Conservation (phyloP, 768 basidiomycete species). For the Panaeolus cyanescens region DNA sequence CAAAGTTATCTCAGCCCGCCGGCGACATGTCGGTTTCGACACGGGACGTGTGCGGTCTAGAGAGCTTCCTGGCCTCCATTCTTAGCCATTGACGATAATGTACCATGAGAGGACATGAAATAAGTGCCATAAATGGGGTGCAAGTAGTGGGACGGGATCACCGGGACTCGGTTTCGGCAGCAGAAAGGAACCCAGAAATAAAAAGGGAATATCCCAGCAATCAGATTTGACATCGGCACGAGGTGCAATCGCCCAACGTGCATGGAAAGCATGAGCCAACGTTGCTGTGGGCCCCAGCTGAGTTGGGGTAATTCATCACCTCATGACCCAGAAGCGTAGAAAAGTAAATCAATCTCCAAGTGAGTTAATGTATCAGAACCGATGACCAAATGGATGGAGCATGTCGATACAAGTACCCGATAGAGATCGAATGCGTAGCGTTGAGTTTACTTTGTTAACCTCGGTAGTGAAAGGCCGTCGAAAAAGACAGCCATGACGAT, state of each 20-base stretch:
- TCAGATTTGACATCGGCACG: background rate
- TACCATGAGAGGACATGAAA: background rate
- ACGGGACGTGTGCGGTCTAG: background rate
- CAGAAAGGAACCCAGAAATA: background rate
- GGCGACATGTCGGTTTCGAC: background rate
- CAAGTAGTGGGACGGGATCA: background rate
- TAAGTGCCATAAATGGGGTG: background rate
- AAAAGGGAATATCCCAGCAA: background rate
- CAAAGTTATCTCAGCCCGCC: background rate
- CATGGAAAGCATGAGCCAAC: background rate
- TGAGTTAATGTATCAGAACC: background rate
- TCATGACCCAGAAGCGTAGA: background rate
- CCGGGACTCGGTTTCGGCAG: slow-evolving; percentile 2
- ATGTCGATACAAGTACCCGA: background rate
- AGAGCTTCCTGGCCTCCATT: background rate
- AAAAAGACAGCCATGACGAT: too few species aligned
- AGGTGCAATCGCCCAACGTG: background rate
- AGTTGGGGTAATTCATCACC: background rate
- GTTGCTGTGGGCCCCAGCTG: background rate
- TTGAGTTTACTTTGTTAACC: background rate
- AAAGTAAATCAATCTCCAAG: too few species aligned
- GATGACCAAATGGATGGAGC: background rate
- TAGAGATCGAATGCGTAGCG: background rate
- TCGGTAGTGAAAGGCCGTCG: background rate
- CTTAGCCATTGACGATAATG: background rate